These are phyloP conservation scores for Agastache rugosa DNA, from an alignment of 257 asterid genomes.

Conservation along the genomic window DNA sequence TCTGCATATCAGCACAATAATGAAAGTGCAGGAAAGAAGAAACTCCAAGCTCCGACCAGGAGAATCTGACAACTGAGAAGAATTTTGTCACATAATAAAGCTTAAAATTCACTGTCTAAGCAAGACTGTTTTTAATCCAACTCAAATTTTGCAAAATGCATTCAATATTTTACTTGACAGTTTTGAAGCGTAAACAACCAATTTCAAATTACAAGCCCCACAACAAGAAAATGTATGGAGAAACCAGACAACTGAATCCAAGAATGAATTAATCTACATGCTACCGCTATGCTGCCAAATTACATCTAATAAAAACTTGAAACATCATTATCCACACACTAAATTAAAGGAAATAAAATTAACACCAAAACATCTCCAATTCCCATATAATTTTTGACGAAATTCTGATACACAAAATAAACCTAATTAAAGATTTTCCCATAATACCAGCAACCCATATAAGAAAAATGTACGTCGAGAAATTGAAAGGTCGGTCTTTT, in stretches of 20 bases:
- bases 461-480: not conserved
- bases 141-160: not conserved
- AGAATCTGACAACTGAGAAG: not conserved
- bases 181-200: not conserved
- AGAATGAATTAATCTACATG: not conserved
- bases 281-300: not conserved
- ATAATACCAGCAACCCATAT: slow-evolving; percentile 3
- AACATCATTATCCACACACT: slow-evolving; percentile 16
- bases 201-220: not conserved
- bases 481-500: not conserved
- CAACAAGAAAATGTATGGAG: not conserved
- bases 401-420: slow-evolving; percentile 1
- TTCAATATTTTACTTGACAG: not conserved
- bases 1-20: not conserved
- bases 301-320: not conserved
- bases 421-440: not conserved
- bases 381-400: not conserved
- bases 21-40: not conserved
- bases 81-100: not conserved
- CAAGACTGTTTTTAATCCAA: not conserved
- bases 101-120: not conserved
- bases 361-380: not conserved
- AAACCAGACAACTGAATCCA: not conserved
- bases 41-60: too few relatives aligned
- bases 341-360: not conserved